These are phyloP conservation scores for Entomophthora muscae DNA, from an alignment of 371 early-diverging fungal species.

Conservation along the genomic window DNA sequence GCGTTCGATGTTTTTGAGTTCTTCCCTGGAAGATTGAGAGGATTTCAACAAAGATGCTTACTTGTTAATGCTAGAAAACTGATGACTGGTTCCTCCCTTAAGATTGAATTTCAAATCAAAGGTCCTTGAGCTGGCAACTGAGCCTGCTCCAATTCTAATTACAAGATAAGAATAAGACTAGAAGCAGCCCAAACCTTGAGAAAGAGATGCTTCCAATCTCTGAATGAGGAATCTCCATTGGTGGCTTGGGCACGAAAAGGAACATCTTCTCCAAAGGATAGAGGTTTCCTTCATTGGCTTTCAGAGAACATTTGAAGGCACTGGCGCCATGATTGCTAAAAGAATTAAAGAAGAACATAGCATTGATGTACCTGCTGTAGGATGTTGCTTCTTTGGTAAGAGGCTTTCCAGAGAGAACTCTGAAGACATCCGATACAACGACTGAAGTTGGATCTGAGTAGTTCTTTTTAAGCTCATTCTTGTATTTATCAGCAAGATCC, in stretches of 20 bases:
- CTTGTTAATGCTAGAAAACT: conserved; percentile 72
- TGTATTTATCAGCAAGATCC: conserved; percentile 43
- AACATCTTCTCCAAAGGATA: conserved; percentile 89
- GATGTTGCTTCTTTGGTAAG: conserved; percentile 1
- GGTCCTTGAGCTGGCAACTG: conserved; percentile 51
- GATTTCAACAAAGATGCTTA: conserved; percentile 10
- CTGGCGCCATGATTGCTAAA: conserved; percentile 48
- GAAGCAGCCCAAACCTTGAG: conserved; percentile 19
- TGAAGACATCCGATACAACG: conserved; percentile 82
- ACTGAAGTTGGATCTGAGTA: conserved; percentile 84
- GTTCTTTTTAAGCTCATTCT: conserved; percentile 56
- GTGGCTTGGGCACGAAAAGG: conserved; percentile 91
- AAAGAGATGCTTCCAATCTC: conserved; percentile 87
- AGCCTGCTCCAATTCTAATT: conserved; percentile 50
- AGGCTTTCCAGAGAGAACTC: conserved; percentile 44
- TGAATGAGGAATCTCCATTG: conserved; percentile 66
- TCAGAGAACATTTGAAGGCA: conserved; percentile 90
- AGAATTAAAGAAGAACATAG: not conserved
- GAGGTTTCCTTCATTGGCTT: conserved; percentile 94
- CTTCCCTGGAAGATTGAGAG: conserved; percentile 39
- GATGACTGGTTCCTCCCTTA: conserved; percentile 55
- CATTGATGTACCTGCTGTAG: conserved; percentile 13
- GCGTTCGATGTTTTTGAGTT: conserved; percentile 60
- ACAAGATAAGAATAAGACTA: not conserved
- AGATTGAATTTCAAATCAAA: conserved; percentile 87